Evolutionary conservation across 78 protist genomes (phyloP).

Genomic region (slime mould (Dictyostelium discoideum)): DNA sequence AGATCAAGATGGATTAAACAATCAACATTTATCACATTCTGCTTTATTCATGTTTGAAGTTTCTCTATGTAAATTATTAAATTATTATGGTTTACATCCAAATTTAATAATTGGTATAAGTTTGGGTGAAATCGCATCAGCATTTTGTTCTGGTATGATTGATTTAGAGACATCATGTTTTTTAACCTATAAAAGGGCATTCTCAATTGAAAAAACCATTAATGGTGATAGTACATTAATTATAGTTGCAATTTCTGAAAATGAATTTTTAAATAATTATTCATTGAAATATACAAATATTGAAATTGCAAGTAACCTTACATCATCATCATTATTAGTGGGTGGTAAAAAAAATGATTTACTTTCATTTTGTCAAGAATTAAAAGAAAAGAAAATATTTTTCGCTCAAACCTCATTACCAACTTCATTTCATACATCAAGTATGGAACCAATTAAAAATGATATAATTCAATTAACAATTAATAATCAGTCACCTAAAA

Average conservation of each 20-base stretch:
- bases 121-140: conserved; percentile 64
- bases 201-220: neutral
- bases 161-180: neutral
- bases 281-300: neutral
- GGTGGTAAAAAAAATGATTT: conserved; percentile 28
- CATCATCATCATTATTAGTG: neutral
- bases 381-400: neutral
- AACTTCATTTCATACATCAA: conserved; percentile 42
- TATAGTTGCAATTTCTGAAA: neutral
- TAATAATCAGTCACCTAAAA: neutral
- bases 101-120: neutral
- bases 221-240: neutral
- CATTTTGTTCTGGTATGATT: conserved; percentile 28
- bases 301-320: conserved; percentile 24
- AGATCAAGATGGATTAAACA: neutral
- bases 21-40: conserved; percentile 62
- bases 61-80: conserved; percentile 11
- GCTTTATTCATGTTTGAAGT: conserved; percentile 29
- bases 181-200: conserved; percentile 9
- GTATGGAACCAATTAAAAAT: conserved; percentile 6
- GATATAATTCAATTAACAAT: neutral
- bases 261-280: neutral
- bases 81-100: conserved; percentile 40
- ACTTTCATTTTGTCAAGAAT: neutral
- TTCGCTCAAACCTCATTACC: neutral